Evolutionary conservation across 495 filamentous ascomycete genomes (phyloP).

Genomic region (Penicillium macrosclerotiorum): DNA sequence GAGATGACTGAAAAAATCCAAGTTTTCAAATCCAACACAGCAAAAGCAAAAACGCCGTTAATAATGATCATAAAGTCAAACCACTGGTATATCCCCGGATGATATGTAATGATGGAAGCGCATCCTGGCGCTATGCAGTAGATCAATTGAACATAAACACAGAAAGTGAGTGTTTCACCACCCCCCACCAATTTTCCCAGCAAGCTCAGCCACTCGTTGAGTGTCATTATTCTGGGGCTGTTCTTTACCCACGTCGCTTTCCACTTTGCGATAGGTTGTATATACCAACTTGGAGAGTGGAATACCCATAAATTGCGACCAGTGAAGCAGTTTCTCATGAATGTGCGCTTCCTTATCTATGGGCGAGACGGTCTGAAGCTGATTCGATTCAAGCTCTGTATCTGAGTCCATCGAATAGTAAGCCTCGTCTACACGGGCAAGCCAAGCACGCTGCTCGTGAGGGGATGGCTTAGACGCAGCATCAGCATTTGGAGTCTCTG

Average conservation of each 20-base stretch:
- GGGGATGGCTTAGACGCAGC: conserved; percentile 53
- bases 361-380: conserved; percentile 15
- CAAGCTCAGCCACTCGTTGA: conserved; percentile 83
- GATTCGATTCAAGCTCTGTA: conserved; percentile 30
- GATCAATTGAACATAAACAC: neutral
- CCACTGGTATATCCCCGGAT: conserved; percentile 16
- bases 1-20: too few relatives aligned
- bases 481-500: conserved; percentile 13
- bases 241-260: conserved; percentile 90
- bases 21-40: too few relatives aligned
- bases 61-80: conserved; percentile 3
- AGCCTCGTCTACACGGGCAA: conserved; percentile 84
- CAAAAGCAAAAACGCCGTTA: neutral
- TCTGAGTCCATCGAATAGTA: conserved; percentile 82
- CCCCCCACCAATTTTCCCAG: conserved; percentile 88
- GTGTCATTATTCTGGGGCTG: conserved; percentile 55
- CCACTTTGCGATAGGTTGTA: conserved; percentile 86
- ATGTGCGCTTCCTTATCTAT: conserved; percentile 35
- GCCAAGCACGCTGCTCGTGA: conserved; percentile 81
- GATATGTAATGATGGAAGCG: conserved; percentile 15
- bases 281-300: conserved; percentile 69
- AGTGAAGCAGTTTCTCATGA: conserved; percentile 63
- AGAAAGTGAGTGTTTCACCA: conserved; percentile 59
- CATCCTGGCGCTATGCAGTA: conserved; percentile 22
- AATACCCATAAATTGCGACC: conserved; percentile 69